These are phyloP conservation scores for Daedaleopsis nitida DNA, from an alignment of 768 basidiomycete species.

Conservation along the genomic window DNA sequence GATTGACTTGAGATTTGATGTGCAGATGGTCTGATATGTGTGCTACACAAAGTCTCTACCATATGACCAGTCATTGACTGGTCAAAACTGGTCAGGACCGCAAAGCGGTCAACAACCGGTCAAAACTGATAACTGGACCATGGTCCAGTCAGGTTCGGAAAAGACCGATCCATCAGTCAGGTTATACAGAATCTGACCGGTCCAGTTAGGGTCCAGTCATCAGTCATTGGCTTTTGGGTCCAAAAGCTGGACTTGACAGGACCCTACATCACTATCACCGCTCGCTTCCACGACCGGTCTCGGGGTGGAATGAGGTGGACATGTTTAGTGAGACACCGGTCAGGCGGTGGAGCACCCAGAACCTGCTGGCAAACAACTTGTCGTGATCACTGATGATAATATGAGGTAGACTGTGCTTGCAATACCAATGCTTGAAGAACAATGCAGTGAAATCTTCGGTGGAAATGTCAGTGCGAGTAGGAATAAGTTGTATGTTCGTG, in stretches of 20 bases:
- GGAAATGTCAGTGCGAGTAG: background rate
- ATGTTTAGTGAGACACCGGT: slow-evolving; percentile 35
- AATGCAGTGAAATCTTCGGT: slow-evolving; percentile 34
- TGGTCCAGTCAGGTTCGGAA: too few species aligned
- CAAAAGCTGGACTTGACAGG: slow-evolving; percentile 34
- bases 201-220: too few species aligned
- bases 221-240: slow-evolving; percentile 34
- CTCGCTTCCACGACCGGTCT: slow-evolving; percentile 45
- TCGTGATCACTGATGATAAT: slow-evolving; percentile 44
- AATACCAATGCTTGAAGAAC: slow-evolving; percentile 37
- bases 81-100: too few species aligned
- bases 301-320: slow-evolving; percentile 46
- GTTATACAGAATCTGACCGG: too few species aligned
- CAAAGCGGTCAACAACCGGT: too few species aligned
- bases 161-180: too few species aligned
- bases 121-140: too few species aligned
- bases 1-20: too few species aligned
- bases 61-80: too few species aligned
- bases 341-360: slow-evolving; percentile 41
- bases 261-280: too few species aligned
- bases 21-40: too few species aligned
- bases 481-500: background rate
- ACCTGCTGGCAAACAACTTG: slow-evolving; percentile 40
- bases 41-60: too few species aligned
- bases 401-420: slow-evolving; percentile 39